These are phyloP conservation scores for Ananas comosus DNA, from an alignment of 176 grass and related monocot genomes.

Conservation along the genomic window DNA sequence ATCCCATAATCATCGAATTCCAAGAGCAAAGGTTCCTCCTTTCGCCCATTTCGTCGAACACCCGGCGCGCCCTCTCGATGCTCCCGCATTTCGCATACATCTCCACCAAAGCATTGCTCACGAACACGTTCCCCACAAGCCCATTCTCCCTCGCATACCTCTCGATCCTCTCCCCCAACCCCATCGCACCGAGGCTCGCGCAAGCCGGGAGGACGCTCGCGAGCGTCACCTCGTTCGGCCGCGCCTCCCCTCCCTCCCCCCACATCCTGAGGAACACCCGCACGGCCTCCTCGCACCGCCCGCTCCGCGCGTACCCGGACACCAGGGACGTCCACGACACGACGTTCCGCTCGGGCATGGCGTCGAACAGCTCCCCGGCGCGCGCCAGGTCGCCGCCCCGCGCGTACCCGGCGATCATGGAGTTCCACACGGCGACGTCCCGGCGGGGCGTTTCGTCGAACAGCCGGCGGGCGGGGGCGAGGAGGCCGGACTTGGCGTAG, in stretches of 20 bases:
- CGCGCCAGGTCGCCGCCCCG: conserved; percentile 18
- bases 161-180: conserved; percentile 52
- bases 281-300: conserved; percentile 32
- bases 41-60: conserved; percentile 45
- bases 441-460: conserved; percentile 35
- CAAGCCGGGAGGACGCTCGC: conserved; percentile 59
- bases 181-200: conserved; percentile 46
- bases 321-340: conserved; percentile 72
- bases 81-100: conserved; percentile 77
- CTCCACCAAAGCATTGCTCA: conserved; percentile 53
- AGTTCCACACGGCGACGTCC: conserved; percentile 36
- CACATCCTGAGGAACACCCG: conserved; percentile 47
- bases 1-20: conserved; percentile 84
- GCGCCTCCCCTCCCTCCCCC: conserved; percentile 15
- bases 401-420: conserved; percentile 41
- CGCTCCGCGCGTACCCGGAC: conserved; percentile 47
- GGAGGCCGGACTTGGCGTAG: conserved; percentile 36
- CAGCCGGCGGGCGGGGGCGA: conserved; percentile 15
- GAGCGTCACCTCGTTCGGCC: conserved; percentile 52
- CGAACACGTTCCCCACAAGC: conserved; percentile 27
- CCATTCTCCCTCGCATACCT: conserved; percentile 26
- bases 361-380: conserved; percentile 48
- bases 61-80: conserved; percentile 33
- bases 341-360: conserved; percentile 51
- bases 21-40: conserved; percentile 61